A percentile compares a stretch with the other conserved stretches of the same genome.
These are phyloP conservation scores for Solanum sparsipilum DNA, from an alignment of 257 asterid genomes.

Conservation along the genomic window DNA sequence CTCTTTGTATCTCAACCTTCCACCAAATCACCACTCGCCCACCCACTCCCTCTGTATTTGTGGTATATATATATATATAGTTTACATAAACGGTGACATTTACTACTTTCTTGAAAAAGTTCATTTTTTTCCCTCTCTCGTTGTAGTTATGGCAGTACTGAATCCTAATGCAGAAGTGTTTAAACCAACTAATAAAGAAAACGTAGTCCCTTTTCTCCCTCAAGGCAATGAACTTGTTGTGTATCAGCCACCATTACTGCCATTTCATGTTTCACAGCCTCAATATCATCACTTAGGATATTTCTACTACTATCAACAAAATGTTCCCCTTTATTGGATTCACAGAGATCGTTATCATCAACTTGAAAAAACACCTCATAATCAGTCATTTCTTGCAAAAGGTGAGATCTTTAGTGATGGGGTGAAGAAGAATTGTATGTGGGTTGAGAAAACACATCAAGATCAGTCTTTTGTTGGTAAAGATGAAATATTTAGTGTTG, in stretches of 20 bases:
- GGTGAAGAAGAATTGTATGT: background rate
- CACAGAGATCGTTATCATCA: background rate
- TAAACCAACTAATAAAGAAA: background rate
- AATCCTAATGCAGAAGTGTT: background rate
- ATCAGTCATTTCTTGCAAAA: background rate
- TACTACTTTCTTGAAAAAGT: background rate
- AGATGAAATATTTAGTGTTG: background rate
- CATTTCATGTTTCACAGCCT: background rate
- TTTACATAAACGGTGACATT: background rate
- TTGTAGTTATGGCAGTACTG: background rate
- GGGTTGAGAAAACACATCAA: background rate
- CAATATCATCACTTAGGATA: background rate
- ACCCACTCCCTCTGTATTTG: accelerated
- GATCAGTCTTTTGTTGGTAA: background rate
- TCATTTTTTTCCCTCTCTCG: background rate
- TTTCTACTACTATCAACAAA: background rate
- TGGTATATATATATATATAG: background rate
- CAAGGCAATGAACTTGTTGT: background rate
- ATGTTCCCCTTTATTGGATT: background rate
- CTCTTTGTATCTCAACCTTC: background rate
- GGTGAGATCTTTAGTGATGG: background rate
- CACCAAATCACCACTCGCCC: background rate
- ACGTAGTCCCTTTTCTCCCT: background rate
- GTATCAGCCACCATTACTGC: background rate
- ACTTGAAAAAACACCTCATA: background rate